Base-by-base conservation (phyloP, 768 basidiomycete genomes). In the Macrolepiota dolichaula region DNA sequence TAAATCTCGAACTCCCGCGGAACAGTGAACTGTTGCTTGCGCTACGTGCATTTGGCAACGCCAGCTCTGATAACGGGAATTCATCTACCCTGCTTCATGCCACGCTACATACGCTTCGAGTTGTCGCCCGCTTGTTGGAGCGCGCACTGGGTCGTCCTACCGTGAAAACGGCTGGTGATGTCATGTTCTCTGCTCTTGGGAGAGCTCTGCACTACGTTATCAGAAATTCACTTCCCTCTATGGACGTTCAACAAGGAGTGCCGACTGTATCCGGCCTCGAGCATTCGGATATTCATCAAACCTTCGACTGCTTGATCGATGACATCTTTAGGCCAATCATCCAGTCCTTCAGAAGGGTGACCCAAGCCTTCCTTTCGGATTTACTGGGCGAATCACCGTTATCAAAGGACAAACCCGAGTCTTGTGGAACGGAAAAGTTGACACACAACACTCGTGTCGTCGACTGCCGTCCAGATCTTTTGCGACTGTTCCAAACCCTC, bases 391-490 rank as follows among this genome's bases (percentile, higher is more conserved):
- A 52, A 46, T 24, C 40, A 40, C 27, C 44, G 38, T 6, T 6
- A 42, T 3, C 42, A 17, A 29, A 22, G 17, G 27, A 29, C 19
- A 35, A 37, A 35, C 7, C 51, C 19, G 29, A 22, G 22, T 35
- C 13, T 42, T 24, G 22, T 38, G 32, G 22, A 37, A 38, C 42
- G 27, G 42, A 60, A 27, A 53, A 27, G n/a, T 27, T 6, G 13
- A n/a, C 51, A 36, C 52, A 19, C 25, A 19, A 53, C 24, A 12
- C 42, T 19, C 25, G 22, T 40, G n/a, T 25, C 11, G 19, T 44
- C 25, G 59, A 61, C n/a, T 38, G 53, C 9, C 59, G 59, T 27
- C 59, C 42, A n/a, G 59, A 54, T 35, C 42, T 61, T 47, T 38
- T 61, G 52, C 9, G 59, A 40, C 17, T 61, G 10, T 61, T 54